phyloP scores from a whole-genome alignment of 805 yeast species.

The Priceomyces medius region DNA sequence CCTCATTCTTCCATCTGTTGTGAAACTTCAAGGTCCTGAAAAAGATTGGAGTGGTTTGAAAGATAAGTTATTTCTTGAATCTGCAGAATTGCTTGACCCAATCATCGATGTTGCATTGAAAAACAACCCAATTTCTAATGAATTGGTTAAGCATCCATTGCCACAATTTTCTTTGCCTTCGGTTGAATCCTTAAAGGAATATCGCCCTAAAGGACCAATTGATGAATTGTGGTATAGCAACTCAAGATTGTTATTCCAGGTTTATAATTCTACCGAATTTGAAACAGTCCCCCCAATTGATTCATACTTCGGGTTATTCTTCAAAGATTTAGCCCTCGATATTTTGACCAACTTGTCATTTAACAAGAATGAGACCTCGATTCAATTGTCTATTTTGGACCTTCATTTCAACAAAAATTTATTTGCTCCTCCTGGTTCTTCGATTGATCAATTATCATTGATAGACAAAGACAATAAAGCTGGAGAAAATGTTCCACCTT shows the following conservation, averaged over 20 bases:
- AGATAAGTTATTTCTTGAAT: constrained; percentile 31
- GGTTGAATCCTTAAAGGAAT: constrained; percentile 15
- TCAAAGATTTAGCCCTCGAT: constrained; percentile 76
- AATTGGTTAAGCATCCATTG: constrained; percentile 38
- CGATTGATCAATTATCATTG: constrained; percentile 63
- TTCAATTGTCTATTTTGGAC: constrained; percentile 75
- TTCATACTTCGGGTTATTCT: constrained; percentile 47
- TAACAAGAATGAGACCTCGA: constrained; percentile 83
- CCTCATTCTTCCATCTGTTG: constrained; percentile 51
- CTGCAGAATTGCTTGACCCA: constrained; percentile 29
- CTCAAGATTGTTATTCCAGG: constrained; percentile 61
- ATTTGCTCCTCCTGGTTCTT: constrained; percentile 61
- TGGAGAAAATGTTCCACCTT: constrained; percentile 40
- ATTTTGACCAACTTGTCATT: constrained; percentile 78
- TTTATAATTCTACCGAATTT: constrained; percentile 56
- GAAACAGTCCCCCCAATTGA: constrained; percentile 53
- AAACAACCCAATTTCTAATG: constrained; percentile 37
- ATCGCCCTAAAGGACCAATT: constrained; percentile 33
- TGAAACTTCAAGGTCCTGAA: constrained; percentile 31
- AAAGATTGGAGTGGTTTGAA: constrained; percentile 41
- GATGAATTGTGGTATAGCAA: constrained; percentile 63
- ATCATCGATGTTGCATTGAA: constrained; percentile 31
- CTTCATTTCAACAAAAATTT: constrained; percentile 62
- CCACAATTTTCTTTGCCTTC: constrained; percentile 40
- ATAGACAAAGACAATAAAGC: constrained; percentile 42